These are phyloP conservation scores for Saturnispora ahearnii DNA, from an alignment of 805 yeast species.

Conservation along the genomic window DNA sequence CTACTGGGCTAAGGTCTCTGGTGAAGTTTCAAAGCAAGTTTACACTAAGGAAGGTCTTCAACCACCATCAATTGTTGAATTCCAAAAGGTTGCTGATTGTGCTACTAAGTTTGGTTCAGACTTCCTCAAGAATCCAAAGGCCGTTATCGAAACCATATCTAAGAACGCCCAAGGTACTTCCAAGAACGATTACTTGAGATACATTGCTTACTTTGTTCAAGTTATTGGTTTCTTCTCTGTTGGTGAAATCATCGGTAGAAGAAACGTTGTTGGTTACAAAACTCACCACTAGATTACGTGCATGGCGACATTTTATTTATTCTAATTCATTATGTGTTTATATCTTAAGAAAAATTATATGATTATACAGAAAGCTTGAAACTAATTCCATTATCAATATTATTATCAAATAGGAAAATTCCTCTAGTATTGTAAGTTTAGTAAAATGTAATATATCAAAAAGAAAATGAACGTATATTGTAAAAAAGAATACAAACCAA, in stretches of 20 bases:
- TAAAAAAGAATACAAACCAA: background rate
- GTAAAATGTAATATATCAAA: background rate
- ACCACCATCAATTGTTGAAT: conserved; percentile 74
- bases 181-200: conserved; percentile 53
- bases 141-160: conserved; percentile 38
- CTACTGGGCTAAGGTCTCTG: conserved; percentile 66
- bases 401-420: too few relatives aligned
- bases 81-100: conserved; percentile 62
- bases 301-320: background rate
- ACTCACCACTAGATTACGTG: conserved; percentile 20
- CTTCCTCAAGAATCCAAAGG: conserved; percentile 51
- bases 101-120: conserved; percentile 38
- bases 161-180: conserved; percentile 32
- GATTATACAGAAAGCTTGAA: background rate
- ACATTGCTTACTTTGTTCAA: conserved; percentile 72
- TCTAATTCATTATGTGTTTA: conserved; percentile 1
- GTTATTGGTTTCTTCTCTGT: conserved; percentile 83
- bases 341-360: background rate
- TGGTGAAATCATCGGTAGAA: conserved; percentile 95
- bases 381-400: background rate
- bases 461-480: background rate
- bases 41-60: conserved; percentile 89
- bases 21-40: conserved; percentile 56
- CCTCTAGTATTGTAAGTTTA: background rate
- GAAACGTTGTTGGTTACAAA: conserved; percentile 87